phyloP scores from a whole-genome alignment of 108 stramenopile species.

The Cyclotella distinguenda region DNA sequence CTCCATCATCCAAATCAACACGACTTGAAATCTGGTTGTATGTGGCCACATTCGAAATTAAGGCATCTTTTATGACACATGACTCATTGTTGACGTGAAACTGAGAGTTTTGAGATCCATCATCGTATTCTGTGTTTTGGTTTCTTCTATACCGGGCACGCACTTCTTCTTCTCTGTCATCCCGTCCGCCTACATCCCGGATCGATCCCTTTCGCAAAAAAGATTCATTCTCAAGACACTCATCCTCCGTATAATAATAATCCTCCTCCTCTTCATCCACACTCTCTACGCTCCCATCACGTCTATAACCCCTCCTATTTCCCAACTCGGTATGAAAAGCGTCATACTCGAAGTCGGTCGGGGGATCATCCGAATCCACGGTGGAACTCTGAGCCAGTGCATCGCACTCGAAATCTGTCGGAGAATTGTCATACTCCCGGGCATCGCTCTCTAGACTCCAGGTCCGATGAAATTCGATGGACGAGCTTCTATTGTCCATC shows the following conservation, averaged over 20 bases:
- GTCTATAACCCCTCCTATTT: not conserved
- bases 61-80: conserved; percentile 1
- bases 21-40: not conserved
- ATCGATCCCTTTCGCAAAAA: too few species aligned
- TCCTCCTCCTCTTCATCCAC: not conserved
- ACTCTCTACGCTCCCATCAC: not conserved
- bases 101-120: not conserved
- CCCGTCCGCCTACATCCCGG: not conserved
- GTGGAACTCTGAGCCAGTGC: not conserved
- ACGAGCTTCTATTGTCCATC: conserved; percentile 9
- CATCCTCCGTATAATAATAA: not conserved
- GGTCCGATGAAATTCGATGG: not conserved
- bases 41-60: too few species aligned
- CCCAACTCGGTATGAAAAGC: not conserved
- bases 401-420: conserved; percentile 8
- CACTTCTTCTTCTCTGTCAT: not conserved
- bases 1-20: not conserved
- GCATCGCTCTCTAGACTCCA: conserved; percentile 1
- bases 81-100: not conserved
- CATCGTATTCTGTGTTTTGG: too few species aligned
- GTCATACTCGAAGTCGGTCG: not conserved
- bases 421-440: not conserved
- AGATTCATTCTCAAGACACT: not conserved
- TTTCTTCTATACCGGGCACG: too few species aligned
- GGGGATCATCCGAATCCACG: not conserved